Evolutionary conservation across 805 yeast species (phyloP), one percentile per base, ranked within the genome.

Genomic region (Starmerella sp.): DNA sequence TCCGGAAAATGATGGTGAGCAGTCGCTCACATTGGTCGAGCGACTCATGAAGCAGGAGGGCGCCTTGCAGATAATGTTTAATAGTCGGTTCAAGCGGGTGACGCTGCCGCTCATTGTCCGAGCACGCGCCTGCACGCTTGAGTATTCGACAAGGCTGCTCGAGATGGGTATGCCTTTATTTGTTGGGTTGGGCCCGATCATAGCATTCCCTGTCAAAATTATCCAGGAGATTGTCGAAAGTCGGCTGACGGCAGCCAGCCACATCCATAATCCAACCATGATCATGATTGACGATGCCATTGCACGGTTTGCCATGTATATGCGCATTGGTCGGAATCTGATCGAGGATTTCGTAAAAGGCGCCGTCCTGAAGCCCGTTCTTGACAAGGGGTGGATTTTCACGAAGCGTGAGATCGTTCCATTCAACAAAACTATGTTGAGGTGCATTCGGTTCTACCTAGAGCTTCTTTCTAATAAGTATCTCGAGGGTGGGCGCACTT

Each of bases 261-360:
- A 84, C 64, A 70, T 91, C 48, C 80, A 77, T 52, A 85, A 84
- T 63, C 96, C 96, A 1, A 89, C 97, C 0, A 80, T 90, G 81
- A 85, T 88, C 89, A 86, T 88, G 83, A 86, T 93, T 62, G 98
- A 93, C 68, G 96, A 91, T 69, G 84, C 88, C 77, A 78, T 91
- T 57, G 89, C 81, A 47, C 95, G 88, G 66, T 84, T 91, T 66
- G 82, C 82, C 61, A 77, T 82, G 2, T 88, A 87, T 66, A 78
- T 91, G 54, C 77, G 79, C 48, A 72, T 89, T 36, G 90, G 95
- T 0, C 75, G 87, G 15, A 84, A 81, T 60, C 79, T 89, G 51
- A 83, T 88, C 65, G 79, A 78, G 55, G 80, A 87, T 0, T 77
- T 84, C 48, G 69, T 75, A 31, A 82, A 78, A 48, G 49, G 49